These are phyloP conservation scores for Domatiomyces catenatus DNA, from an alignment of 2,329 filamentous ascomycete genomes.

Conservation along the genomic window DNA sequence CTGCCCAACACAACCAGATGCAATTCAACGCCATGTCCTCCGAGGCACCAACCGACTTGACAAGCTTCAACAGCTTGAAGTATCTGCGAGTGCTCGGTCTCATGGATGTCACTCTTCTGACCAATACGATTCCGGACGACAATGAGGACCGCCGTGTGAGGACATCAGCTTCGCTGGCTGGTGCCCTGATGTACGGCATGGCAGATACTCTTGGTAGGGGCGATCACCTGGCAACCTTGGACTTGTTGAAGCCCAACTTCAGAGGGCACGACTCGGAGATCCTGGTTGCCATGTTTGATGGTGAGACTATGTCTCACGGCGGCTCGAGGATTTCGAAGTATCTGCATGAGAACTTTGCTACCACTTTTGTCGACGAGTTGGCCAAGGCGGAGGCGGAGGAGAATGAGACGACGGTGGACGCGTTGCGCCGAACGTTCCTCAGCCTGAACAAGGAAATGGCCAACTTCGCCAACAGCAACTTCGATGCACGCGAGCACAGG, in stretches of 20 bases:
- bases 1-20: slow-evolving; percentile 28
- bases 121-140: slow-evolving; percentile 84
- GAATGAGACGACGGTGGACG: slow-evolving; percentile 65
- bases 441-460: slow-evolving; percentile 88
- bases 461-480: slow-evolving; percentile 63
- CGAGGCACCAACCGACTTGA: slow-evolving; percentile 48
- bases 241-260: slow-evolving; percentile 86
- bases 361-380: slow-evolving; percentile 68
- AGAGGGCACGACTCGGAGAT: slow-evolving; percentile 81
- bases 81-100: slow-evolving; percentile 79
- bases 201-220: slow-evolving; percentile 85
- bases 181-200: slow-evolving; percentile 89
- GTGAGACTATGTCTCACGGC: slow-evolving; percentile 70
- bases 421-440: slow-evolving; percentile 72
- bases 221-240: slow-evolving; percentile 88
- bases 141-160: slow-evolving; percentile 88
- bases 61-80: slow-evolving; percentile 72
- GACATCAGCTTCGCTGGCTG: slow-evolving; percentile 89
- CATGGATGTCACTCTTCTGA: slow-evolving; percentile 95
- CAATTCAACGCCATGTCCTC: slow-evolving; percentile 38
- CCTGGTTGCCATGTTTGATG: slow-evolving; percentile 88
- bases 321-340: slow-evolving; percentile 95
- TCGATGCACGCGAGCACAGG: slow-evolving; percentile 35
- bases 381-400: slow-evolving; percentile 52
- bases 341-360: slow-evolving; percentile 85